A percentile compares a stretch with the other conserved stretches of the same genome.
Conservation (phyloP, 768 basidiomycete genomes). For the Mycena amicta region DNA sequence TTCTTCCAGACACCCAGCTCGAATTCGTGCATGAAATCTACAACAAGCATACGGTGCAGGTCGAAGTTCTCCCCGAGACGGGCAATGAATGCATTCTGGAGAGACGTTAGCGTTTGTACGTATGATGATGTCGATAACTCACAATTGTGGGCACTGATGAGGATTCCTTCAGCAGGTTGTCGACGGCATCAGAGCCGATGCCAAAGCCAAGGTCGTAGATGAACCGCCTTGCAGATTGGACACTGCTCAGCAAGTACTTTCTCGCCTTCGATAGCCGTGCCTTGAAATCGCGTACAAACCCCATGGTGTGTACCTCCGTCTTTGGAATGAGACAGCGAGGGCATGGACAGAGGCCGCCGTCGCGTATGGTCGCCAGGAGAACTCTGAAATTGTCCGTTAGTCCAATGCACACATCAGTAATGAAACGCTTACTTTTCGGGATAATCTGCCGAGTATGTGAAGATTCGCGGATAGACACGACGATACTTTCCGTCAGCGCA, state of each 20-base stretch:
- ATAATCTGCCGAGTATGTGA: conserved; percentile 36
- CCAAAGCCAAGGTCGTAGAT: conserved; percentile 9
- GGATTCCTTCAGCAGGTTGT: conserved; percentile 23
- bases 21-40: conserved; percentile 42
- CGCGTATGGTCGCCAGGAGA: conserved; percentile 36
- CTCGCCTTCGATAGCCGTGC: conserved; percentile 12
- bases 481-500: conserved; percentile 27
- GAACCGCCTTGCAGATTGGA: conserved; percentile 12
- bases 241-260: background rate
- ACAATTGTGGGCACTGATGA: conserved; percentile 34
- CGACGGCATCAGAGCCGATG: conserved; percentile 14
- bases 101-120: too few relatives aligned
- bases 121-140: too few relatives aligned
- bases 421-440: conserved; percentile 33
- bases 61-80: conserved; percentile 24
- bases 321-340: conserved; percentile 38
- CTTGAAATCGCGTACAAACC: conserved; percentile 26
- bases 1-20: conserved; percentile 44
- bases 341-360: conserved; percentile 40
- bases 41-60: conserved; percentile 31
- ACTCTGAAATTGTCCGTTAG: conserved; percentile 20
- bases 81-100: conserved; percentile 30
- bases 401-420: background rate
- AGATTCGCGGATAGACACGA: conserved; percentile 29
- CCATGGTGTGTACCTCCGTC: conserved; percentile 31